phyloP scores from a whole-genome alignment of 2,329 filamentous ascomycete genomes.

The Colletotrichum magnum region DNA sequence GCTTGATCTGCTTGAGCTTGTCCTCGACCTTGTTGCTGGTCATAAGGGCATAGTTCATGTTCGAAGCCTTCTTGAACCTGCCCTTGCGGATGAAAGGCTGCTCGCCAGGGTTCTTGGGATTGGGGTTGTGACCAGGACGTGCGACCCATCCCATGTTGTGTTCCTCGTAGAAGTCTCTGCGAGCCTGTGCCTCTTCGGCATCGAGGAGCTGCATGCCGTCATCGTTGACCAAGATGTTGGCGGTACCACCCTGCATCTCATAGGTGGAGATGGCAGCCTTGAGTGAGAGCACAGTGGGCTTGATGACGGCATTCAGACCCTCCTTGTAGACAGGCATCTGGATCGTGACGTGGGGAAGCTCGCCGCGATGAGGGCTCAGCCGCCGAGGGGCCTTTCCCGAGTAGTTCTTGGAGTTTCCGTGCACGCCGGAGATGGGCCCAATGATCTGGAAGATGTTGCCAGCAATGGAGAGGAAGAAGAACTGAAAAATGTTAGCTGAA shows the following conservation, averaged over 20 bases:
- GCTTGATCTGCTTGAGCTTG: slow-evolving; percentile 56
- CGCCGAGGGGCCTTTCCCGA: slow-evolving; percentile 54
- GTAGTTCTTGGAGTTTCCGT: slow-evolving; percentile 61
- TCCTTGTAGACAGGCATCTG: slow-evolving; percentile 63
- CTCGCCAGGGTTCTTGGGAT: slow-evolving; percentile 62
- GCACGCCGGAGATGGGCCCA: slow-evolving; percentile 61
- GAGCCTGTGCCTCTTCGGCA: slow-evolving; percentile 60
- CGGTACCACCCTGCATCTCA: slow-evolving; percentile 71
- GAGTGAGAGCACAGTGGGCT: slow-evolving; percentile 63
- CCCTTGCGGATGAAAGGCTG: slow-evolving; percentile 68
- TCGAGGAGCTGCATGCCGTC: slow-evolving; percentile 76
- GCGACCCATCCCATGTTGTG: slow-evolving; percentile 71
- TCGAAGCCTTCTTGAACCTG: slow-evolving; percentile 77
- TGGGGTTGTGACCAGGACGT: slow-evolving; percentile 66
- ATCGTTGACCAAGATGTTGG: slow-evolving; percentile 78
- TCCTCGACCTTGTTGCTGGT: slow-evolving; percentile 71
- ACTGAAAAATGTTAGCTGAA: slow-evolving; percentile 44
- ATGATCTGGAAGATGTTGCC: slow-evolving; percentile 59
- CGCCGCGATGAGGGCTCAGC: slow-evolving; percentile 49
- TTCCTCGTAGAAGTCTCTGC: slow-evolving; percentile 70
- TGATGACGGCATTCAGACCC: slow-evolving; percentile 57
- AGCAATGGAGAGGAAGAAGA: slow-evolving; percentile 62
- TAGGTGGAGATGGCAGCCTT: slow-evolving; percentile 65
- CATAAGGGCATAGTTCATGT: slow-evolving; percentile 76
- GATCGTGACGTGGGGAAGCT: slow-evolving; percentile 58